These are phyloP conservation scores for Debaryomyces sp. DNA, from an alignment of 1,139 yeast species.

Conservation along the genomic window DNA sequence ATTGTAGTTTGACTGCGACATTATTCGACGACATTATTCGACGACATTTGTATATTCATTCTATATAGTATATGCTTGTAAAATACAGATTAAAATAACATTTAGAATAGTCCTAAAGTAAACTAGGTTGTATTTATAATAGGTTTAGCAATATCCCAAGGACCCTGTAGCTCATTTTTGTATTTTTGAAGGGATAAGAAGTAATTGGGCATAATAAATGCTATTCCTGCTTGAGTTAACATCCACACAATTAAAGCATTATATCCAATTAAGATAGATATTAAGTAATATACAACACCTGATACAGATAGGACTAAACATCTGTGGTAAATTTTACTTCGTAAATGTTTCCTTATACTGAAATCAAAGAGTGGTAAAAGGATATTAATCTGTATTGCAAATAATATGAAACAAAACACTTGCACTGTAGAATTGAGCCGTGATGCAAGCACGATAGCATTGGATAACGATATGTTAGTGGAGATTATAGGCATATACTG, in stretches of 20 bases:
- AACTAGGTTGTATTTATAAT: slow-evolving; percentile 20
- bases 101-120: background rate
- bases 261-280: slow-evolving; percentile 20
- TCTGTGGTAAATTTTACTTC: slow-evolving; percentile 31
- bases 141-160: slow-evolving; percentile 92
- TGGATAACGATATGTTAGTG: slow-evolving; percentile 81
- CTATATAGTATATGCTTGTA: background rate
- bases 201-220: slow-evolving; percentile 68
- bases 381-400: slow-evolving; percentile 72
- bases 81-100: too few species aligned
- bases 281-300: slow-evolving; percentile 23
- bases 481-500: slow-evolving; percentile 65
- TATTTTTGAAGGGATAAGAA: slow-evolving; percentile 74
- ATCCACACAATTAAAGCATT: slow-evolving; percentile 53
- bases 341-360: slow-evolving; percentile 48
- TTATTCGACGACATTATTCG: slow-evolving; percentile 7
- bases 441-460: slow-evolving; percentile 89
- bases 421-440: slow-evolving; percentile 70
- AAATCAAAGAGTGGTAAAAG: slow-evolving; percentile 71
- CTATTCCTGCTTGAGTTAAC: slow-evolving; percentile 46
- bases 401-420: slow-evolving; percentile 80
- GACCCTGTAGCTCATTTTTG: slow-evolving; percentile 88
- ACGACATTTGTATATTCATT: background rate
- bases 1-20: slow-evolving; percentile 1
- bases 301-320: slow-evolving; percentile 28